Evolutionary conservation across 2,329 filamentous ascomycete genomes (phyloP).

Genomic region (Fonsecaea multimorphosa): DNA sequence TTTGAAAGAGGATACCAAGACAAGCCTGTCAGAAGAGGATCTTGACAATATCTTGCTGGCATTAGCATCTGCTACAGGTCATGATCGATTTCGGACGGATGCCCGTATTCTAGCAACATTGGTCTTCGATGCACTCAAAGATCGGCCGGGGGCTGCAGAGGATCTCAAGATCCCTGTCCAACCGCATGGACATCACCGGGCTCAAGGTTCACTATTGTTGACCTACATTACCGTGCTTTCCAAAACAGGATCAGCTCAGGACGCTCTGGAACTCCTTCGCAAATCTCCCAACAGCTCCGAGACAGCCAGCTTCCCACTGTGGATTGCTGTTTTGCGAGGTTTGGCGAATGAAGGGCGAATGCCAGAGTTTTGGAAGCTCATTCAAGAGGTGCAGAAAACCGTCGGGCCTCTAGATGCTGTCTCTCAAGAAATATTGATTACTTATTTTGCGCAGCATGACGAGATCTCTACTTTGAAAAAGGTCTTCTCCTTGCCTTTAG

Average conservation of each 20-base stretch:
- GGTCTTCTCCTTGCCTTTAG: constrained; percentile 68
- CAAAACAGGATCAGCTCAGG: constrained; percentile 60
- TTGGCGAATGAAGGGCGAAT: constrained; percentile 60
- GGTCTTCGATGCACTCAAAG: constrained; percentile 34
- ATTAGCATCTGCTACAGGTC: constrained; percentile 41
- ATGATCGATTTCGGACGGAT: constrained; percentile 36
- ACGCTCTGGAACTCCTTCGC: constrained; percentile 58
- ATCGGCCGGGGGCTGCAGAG: constrained; percentile 8
- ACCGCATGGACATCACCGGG: constrained; percentile 13
- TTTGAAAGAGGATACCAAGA: constrained; percentile 43
- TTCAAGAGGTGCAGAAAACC: constrained; percentile 36
- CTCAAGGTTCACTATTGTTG: constrained; percentile 41
- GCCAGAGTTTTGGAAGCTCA: constrained; percentile 38
- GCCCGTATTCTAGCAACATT: constrained; percentile 33
- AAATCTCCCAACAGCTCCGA: constrained; percentile 48
- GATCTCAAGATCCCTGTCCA: constrained; percentile 9
- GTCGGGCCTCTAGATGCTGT: constrained; percentile 46
- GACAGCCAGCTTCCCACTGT: constrained; percentile 49
- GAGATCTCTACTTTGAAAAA: constrained; percentile 66
- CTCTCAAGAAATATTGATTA: constrained; percentile 61
- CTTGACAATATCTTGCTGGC: constrained; percentile 51
- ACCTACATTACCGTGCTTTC: constrained; percentile 59
- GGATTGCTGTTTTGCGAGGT: constrained; percentile 62
- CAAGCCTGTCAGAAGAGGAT: constrained; percentile 48
- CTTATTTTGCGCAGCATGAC: constrained; percentile 66